These are phyloP conservation scores for Musa beccarii DNA, from an alignment of 176 grass and related monocot species.

Conservation along the genomic window DNA sequence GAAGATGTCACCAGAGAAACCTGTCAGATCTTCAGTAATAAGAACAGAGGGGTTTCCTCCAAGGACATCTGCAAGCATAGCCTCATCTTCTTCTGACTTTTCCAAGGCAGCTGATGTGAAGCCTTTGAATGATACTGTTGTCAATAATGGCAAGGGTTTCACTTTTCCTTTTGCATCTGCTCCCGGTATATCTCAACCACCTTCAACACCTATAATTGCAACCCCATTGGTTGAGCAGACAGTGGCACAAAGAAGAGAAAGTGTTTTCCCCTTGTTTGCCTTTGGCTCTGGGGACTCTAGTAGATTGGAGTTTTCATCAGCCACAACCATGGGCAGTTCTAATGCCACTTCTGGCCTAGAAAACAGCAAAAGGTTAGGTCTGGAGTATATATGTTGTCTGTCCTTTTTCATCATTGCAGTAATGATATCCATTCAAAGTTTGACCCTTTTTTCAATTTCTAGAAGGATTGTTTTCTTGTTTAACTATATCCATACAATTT, in stretches of 20 bases:
- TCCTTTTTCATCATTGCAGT: background rate
- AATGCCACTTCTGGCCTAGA: background rate
- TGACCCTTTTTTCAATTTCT: no score
- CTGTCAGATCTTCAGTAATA: background rate
- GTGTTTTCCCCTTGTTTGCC: slow-evolving; percentile 13
- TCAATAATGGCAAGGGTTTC: slow-evolving; percentile 27
- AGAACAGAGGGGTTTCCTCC: slow-evolving; percentile 16
- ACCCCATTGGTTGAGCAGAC: slow-evolving; percentile 3
- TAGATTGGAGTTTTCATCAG: slow-evolving; percentile 25
- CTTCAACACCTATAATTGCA: slow-evolving; percentile 13
- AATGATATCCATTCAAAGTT: background rate
- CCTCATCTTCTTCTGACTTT: slow-evolving; percentile 24
- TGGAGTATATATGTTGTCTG: slow-evolving; percentile 3
- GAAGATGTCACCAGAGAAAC: background rate
- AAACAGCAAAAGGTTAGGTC: slow-evolving; percentile 18
- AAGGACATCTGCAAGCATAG: slow-evolving; percentile 12
- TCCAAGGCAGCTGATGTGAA: slow-evolving; percentile 33
- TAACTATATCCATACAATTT: no score
- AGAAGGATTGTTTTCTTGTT: no score
- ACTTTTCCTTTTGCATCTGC: slow-evolving; percentile 30
- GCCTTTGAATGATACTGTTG: slow-evolving; percentile 9
- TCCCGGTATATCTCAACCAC: slow-evolving; percentile 7
- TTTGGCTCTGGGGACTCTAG: slow-evolving; percentile 29
- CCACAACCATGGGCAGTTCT: slow-evolving; percentile 5
- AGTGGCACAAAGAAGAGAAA: slow-evolving; percentile 21